These are phyloP conservation scores for Chaetomium sp. DNA, from an alignment of 2,329 filamentous ascomycete genomes.

Conservation along the genomic window DNA sequence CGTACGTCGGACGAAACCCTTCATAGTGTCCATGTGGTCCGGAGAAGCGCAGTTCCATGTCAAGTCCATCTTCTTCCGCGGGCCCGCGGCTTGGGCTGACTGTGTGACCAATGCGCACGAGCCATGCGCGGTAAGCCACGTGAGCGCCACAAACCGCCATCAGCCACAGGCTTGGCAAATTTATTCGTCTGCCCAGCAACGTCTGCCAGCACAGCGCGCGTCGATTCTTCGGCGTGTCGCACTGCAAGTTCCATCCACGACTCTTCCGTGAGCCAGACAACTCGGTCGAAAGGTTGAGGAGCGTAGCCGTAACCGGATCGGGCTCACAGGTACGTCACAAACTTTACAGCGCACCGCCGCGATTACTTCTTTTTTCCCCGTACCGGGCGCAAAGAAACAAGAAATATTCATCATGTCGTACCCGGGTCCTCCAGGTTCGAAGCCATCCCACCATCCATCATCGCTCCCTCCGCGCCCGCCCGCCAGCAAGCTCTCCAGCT, in stretches of 20 bases:
- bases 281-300: constrained; percentile 17
- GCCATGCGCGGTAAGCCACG: no score
- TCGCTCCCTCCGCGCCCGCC: constrained; percentile 76
- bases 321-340: constrained; percentile 48
- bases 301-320: constrained; percentile 21
- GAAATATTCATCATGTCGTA: constrained; percentile 69
- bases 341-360: constrained; percentile 20
- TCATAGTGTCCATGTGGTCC: no score
- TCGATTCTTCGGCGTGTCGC: background rate
- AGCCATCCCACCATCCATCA: constrained; percentile 37
- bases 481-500: constrained; percentile 43
- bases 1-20: no score
- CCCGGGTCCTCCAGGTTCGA: constrained; percentile 73
- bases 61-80: no score
- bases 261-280: constrained; percentile 25
- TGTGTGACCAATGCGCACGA: no score
- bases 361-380: background rate
- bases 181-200: no score
- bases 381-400: constrained; percentile 26
- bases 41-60: no score
- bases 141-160: no score
- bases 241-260: background rate
- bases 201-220: background rate
- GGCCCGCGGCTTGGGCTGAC: no score
- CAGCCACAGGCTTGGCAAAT: no score